Base-by-base conservation (phyloP, 1,284 basidiomycete genomes). In the Ceratobasidium sp. region DNA sequence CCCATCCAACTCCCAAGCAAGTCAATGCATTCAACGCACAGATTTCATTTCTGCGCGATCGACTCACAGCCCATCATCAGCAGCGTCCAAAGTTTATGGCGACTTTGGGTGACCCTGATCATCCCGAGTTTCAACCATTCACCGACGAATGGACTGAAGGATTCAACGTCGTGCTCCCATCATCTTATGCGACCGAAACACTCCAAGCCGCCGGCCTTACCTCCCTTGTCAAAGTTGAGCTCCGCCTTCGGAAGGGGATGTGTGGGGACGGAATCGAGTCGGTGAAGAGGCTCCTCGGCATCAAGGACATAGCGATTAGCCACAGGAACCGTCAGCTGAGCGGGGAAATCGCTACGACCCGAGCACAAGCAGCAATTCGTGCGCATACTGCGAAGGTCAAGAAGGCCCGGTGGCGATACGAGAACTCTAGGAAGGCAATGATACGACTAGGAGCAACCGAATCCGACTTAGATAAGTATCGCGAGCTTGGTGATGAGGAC, bases 391-490 rank as follows among this genome's bases (percentile, higher is more conserved):
- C 2, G 16, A 73, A 73, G 20, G 38, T 73, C 18, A 8, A 30
- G 20, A 44, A 41, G 18, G 41, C 70, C 20, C 70, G 30, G n/a
- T 55, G 70, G 48, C 55, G 70, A 2, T 73, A 73, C 33, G 33
- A 33, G 1, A 48, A 55, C 16, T 71, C 70, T 12, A 30, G 57
- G 23, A 23, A 16, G 2, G 70, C 70, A 14, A 12, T 73, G 20
- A 30, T 62, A 7, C n/a, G 23, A 6, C 41, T 73, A 1, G 70
- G 33, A 6, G 14, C 23, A 5, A 6, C 48, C 4, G 55, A 48
- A 16, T 2, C 59, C 41, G 55, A 73, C 38, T 5, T 35, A 4
- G 8, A 1, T 16, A n/a, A 27, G 14, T 71, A 59, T 60, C 23
- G 33, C 48, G n/a, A 27, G 14, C 46, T 62, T 6, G 6, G 14